These are phyloP conservation scores for Paecilomyces niveus DNA, from an alignment of 2,329 filamentous ascomycete species.

Conservation along the genomic window DNA sequence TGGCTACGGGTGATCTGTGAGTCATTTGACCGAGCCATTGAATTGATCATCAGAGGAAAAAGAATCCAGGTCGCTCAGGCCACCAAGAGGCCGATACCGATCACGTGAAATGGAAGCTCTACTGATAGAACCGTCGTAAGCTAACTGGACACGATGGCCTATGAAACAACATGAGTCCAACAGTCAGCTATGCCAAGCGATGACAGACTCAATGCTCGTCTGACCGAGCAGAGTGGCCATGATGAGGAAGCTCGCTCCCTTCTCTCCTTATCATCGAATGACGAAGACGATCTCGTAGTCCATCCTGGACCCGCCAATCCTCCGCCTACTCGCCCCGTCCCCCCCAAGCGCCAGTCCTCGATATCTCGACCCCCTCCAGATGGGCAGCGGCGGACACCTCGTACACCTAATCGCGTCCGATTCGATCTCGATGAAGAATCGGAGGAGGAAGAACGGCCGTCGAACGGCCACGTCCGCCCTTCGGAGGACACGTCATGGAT, in stretches of 20 bases:
- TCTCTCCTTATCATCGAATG: constrained; percentile 21
- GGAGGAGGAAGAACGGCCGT: constrained; percentile 17
- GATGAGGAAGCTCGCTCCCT: constrained; percentile 26
- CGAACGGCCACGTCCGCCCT: constrained; percentile 24
- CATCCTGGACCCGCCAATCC: constrained; percentile 14
- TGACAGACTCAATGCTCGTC: constrained; percentile 27
- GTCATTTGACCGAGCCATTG: not conserved
- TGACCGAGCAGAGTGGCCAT: constrained; percentile 22
- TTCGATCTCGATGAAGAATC: constrained; percentile 47
- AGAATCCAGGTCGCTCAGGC: not conserved
- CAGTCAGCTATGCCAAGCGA: constrained; percentile 35
- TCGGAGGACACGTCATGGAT: constrained; percentile 35
- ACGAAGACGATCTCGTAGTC: constrained; percentile 20
- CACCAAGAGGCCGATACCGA: not conserved
- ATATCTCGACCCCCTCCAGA: constrained; percentile 32
- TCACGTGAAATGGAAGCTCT: constrained; percentile 9
- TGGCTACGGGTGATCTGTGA: not conserved
- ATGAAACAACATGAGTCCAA: constrained; percentile 13
- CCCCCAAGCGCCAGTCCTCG: constrained; percentile 31
- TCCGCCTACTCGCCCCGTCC: constrained; percentile 13
- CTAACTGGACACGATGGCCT: constrained; percentile 17
- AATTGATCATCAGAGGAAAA: not conserved
- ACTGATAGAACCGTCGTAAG: constrained; percentile 14
- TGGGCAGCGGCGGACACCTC: constrained; percentile 43
- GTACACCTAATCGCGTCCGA: constrained; percentile 62